These are phyloP conservation scores for Hordeum marinum DNA, from an alignment of 176 grass and related monocot species.

Conservation along the genomic window DNA sequence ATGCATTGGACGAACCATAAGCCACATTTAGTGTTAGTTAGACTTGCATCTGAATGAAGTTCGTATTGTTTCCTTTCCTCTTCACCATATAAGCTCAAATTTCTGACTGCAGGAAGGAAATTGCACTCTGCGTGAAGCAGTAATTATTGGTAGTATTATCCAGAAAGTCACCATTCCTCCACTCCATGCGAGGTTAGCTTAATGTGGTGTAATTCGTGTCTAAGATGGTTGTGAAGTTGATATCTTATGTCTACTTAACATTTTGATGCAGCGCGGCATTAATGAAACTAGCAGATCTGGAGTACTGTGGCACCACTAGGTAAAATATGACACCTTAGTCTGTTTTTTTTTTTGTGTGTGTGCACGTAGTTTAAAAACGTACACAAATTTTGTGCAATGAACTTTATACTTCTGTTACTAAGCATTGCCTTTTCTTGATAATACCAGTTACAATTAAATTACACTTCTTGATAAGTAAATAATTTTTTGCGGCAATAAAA, in stretches of 20 bases:
- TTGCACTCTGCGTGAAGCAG: slow-evolving; percentile 86
- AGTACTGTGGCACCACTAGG: slow-evolving; percentile 96
- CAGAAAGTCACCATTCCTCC: slow-evolving; percentile 85
- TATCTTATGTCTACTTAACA: slow-evolving; percentile 17
- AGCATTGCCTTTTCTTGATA: too few species aligned
- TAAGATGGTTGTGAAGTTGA: slow-evolving; percentile 7
- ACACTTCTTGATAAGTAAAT: neutral
- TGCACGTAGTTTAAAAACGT: neutral
- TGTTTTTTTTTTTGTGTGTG: neutral
- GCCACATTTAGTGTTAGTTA: neutral
- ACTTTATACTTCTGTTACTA: neutral
- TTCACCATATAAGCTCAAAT: neutral
- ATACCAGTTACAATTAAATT: neutral
- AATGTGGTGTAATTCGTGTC: neutral
- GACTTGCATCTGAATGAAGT: neutral
- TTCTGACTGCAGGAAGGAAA: slow-evolving; percentile 51
- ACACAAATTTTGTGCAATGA: neutral
- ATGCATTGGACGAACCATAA: neutral
- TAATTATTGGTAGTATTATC: slow-evolving; percentile 95
- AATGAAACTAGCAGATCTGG: slow-evolving; percentile 88
- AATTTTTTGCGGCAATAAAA: neutral
- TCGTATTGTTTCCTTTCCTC: neutral
- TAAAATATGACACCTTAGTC: slow-evolving; percentile 15
- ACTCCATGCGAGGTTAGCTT: slow-evolving; percentile 74
- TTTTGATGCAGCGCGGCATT: slow-evolving; percentile 63